These are phyloP conservation scores for Pholiota adiposa DNA, from an alignment of 1,284 basidiomycete species.

Conservation along the genomic window DNA sequence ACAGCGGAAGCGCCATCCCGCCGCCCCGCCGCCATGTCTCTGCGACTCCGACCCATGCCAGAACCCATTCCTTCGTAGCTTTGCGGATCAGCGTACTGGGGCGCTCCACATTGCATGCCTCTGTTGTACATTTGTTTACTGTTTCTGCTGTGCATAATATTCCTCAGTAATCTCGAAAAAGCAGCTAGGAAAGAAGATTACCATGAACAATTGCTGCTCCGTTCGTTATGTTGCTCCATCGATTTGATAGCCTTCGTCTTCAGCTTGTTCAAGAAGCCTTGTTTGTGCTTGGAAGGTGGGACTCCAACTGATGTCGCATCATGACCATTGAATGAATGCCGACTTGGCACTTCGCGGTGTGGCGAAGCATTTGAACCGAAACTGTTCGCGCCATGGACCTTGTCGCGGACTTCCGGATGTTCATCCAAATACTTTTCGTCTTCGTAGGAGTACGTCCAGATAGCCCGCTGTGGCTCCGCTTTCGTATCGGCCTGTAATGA, in stretches of 20 bases:
- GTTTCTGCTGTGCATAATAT: conserved; percentile 9
- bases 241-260: conserved; percentile 68
- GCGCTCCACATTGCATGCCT: conserved; percentile 21
- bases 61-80: conserved; percentile 14
- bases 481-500: conserved; percentile 67
- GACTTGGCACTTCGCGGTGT: conserved; percentile 26
- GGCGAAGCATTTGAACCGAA: conserved; percentile 26
- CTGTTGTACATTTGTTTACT: conserved; percentile 20
- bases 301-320: conserved; percentile 12
- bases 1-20: conserved; percentile 51
- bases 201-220: conserved; percentile 36
- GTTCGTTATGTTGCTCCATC: conserved; percentile 63
- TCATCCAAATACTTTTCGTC: conserved; percentile 63
- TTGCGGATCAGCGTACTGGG: conserved; percentile 21
- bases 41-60: conserved; percentile 23
- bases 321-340: conserved; percentile 31
- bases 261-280: conserved; percentile 59
- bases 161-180: neutral
- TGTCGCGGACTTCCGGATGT: conserved; percentile 54
- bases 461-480: conserved; percentile 65
- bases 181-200: conserved; percentile 22
- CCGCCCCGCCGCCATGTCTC: conserved; percentile 27
- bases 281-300: conserved; percentile 35
- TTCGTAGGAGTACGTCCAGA: conserved; percentile 74
- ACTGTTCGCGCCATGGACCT: conserved; percentile 28